A percentile compares a stretch with the other conserved stretches of the same genome.
Evolutionary conservation across 176 grass and related monocot species (phyloP).

Genomic region (Oryza officinalis): DNA sequence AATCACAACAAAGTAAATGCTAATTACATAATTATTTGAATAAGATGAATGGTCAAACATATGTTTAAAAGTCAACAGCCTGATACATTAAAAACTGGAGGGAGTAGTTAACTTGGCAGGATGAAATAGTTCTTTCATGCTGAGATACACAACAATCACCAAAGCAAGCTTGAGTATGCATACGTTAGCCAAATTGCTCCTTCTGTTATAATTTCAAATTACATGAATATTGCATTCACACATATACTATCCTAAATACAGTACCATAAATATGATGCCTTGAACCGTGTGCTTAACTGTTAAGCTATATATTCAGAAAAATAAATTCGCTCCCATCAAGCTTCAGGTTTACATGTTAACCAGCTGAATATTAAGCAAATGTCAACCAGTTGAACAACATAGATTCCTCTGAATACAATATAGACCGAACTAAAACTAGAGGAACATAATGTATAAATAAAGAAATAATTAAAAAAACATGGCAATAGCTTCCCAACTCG

Average conservation of each 20-base stretch:
- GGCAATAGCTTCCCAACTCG: constrained; percentile 8
- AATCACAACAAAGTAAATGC: too few species aligned
- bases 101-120: background rate
- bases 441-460: background rate
- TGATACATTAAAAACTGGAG: too few species aligned
- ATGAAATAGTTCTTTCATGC: constrained; percentile 14
- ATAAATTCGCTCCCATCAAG: background rate
- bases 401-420: background rate
- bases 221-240: background rate
- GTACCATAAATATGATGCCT: background rate
- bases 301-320: background rate
- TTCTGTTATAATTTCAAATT: background rate
- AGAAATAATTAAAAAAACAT: background rate
- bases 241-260: background rate
- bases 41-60: too few species aligned
- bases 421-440: constrained; percentile 1
- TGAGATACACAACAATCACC: background rate
- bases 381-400: background rate
- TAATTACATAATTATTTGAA: too few species aligned
- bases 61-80: too few species aligned
- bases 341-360: background rate
- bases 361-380: background rate
- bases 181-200: background rate
- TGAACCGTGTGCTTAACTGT: background rate
- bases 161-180: background rate